Evolutionary conservation across 306 rosid genomes (phyloP), one percentile per base, ranked within the genome.

Genomic region (Rosa chinensis): DNA sequence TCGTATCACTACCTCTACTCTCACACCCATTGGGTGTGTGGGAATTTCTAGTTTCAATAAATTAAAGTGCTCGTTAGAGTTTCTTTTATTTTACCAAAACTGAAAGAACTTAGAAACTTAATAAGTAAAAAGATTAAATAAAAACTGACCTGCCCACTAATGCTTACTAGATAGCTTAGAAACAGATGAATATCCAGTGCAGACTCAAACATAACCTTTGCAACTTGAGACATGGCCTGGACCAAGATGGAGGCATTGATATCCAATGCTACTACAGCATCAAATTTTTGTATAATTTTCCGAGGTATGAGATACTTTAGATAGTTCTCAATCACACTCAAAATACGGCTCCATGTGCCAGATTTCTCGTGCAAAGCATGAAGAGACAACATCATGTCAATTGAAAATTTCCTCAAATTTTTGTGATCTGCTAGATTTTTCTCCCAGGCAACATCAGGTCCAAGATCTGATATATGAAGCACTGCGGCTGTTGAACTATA

Each of bases 171-270:
- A 86, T 95, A 95, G 83, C 91, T 86, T 63, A 95, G 86, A 82
- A 95, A 92, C 80, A 95, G 85, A 73, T 90, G 94, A 82, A 95
- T 80, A 70, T 95, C 98, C 80, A 92, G 61, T 72, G 99, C 90
- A 79, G 92, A 89, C 84, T 92, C 98, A 78, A 87, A 90, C 99
- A 92, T 95, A 83, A 86, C 88, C 84, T 95, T 85, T 10, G 97
- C 89, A 80, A 92, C 88, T 88, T 95, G 99, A 82, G 89, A 86
- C 43, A 97, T 90, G 73, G 96, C 91, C 76, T 92, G 98, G 69
- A 91, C 97, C 86, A 91, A 63, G 72, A 89, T 76, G 64, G 92
- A 85, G 78, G 92, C 85, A 83, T 81, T 90, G 72, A 89, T 82
- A 83, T 88, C 87, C 68, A 91, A 83, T 28, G 81, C 78, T 66